These are phyloP conservation scores for Podila minutissima DNA, from an alignment of 192 early-diverging fungal species.

Conservation along the genomic window DNA sequence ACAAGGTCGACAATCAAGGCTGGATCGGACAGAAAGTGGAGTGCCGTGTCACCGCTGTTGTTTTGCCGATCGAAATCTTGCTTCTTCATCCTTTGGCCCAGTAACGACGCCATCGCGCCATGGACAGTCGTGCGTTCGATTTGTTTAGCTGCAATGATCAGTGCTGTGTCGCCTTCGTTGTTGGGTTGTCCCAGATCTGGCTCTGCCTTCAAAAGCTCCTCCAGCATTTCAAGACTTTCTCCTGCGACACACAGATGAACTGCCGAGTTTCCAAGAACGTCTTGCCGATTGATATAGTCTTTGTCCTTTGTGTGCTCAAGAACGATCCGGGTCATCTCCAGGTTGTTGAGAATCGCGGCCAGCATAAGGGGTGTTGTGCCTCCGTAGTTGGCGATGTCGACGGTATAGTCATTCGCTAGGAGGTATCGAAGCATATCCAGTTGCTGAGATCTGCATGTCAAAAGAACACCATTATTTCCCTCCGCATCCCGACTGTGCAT, in stretches of 20 bases:
- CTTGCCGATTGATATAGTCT: constrained; percentile 38
- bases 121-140: constrained; percentile 12
- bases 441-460: constrained; percentile 50
- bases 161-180: constrained; percentile 48
- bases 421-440: constrained; percentile 29
- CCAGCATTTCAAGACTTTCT: constrained; percentile 10
- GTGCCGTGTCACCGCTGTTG: constrained; percentile 47
- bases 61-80: constrained; percentile 47
- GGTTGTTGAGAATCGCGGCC: constrained; percentile 27
- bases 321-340: constrained; percentile 34
- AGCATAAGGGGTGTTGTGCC: constrained; percentile 54
- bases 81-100: constrained; percentile 20
- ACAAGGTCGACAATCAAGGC: constrained; percentile 21
- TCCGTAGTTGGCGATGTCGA: constrained; percentile 46
- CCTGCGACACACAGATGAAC: constrained; percentile 18
- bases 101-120: constrained; percentile 1
- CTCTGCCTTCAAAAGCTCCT: constrained; percentile 19
- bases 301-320: constrained; percentile 23
- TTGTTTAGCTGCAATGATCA: constrained; percentile 37
- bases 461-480: constrained; percentile 52
- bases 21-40: constrained; percentile 48
- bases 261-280: constrained; percentile 52
- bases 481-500: constrained; percentile 48
- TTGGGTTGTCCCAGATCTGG: constrained; percentile 43
- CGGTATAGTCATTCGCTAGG: constrained; percentile 13